Percentiles rank a stretch among this genome's conserved stretches.
Evolutionary conservation across 495 filamentous ascomycete genomes (phyloP).

Genomic region (Aspergillus avenaceus): DNA sequence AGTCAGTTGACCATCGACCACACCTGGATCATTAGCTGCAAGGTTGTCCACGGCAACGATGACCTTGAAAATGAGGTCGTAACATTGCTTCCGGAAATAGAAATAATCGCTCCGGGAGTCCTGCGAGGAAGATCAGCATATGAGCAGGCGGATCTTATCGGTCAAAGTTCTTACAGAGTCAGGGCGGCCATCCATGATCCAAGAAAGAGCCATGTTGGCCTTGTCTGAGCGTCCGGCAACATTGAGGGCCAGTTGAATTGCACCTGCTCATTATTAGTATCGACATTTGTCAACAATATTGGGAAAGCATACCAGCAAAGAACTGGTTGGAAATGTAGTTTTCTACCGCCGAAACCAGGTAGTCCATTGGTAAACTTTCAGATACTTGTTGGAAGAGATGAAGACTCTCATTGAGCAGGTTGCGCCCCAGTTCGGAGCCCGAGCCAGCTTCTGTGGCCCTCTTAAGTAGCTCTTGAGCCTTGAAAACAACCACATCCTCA

Average conservation of each 20-base stretch:
- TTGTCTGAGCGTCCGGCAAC: slow-evolving; percentile 80
- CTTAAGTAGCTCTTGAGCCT: slow-evolving; percentile 91
- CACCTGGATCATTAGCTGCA: slow-evolving; percentile 58
- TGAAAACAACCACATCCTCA: slow-evolving; percentile 96
- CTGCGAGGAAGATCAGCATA: slow-evolving; percentile 22
- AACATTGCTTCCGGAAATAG: slow-evolving; percentile 70
- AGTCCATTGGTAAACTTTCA: slow-evolving; percentile 70
- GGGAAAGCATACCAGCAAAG: slow-evolving; percentile 59
- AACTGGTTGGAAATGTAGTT: slow-evolving; percentile 79
- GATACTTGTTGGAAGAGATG: slow-evolving; percentile 85
- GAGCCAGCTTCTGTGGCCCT: slow-evolving; percentile 72
- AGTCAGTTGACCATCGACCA: slow-evolving; percentile 74
- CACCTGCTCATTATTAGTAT: slow-evolving; percentile 47
- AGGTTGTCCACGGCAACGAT: slow-evolving; percentile 71
- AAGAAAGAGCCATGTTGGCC: slow-evolving; percentile 74
- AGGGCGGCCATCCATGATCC: slow-evolving; percentile 62
- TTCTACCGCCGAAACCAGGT: slow-evolving; percentile 69
- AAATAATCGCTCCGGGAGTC: slow-evolving; percentile 67
- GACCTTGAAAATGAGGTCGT: slow-evolving; percentile 73
- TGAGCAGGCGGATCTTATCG: background rate
- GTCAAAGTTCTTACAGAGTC: slow-evolving; percentile 40
- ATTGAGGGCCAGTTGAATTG: slow-evolving; percentile 80
- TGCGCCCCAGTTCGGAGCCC: slow-evolving; percentile 72
- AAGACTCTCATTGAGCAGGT: slow-evolving; percentile 82
- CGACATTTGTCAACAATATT: background rate